Evolutionary conservation across 2,329 filamentous ascomycete genomes (phyloP).

Genomic region (Podosphaera xanthii): DNA sequence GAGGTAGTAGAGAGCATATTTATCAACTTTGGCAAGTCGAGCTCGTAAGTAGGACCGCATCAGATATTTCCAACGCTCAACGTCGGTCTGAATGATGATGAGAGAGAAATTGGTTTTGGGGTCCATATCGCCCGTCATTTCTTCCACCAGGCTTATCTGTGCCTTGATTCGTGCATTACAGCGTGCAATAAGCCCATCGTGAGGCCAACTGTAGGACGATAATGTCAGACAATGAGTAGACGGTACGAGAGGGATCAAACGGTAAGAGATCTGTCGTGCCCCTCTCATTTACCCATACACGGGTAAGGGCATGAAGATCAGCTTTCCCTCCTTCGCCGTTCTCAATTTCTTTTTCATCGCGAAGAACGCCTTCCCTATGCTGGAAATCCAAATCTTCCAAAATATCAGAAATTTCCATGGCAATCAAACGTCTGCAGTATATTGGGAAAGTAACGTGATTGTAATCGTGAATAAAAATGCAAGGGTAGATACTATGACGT

Average conservation of each 20-base stretch:
- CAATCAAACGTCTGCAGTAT: background rate
- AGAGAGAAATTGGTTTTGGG: constrained; percentile 79
- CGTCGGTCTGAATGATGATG: constrained; percentile 88
- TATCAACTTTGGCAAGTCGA: constrained; percentile 75
- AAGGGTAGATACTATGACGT: too few species aligned
- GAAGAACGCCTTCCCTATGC: constrained; percentile 25
- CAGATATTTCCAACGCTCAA: constrained; percentile 83
- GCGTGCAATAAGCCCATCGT: constrained; percentile 56
- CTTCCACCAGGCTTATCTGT: constrained; percentile 50
- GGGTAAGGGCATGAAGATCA: constrained; percentile 73
- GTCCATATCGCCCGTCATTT: constrained; percentile 66
- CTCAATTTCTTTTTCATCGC: constrained; percentile 7
- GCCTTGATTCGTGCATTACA: constrained; percentile 48
- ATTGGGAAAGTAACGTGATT: too few species aligned
- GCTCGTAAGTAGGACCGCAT: constrained; percentile 63
- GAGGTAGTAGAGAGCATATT: constrained; percentile 52
- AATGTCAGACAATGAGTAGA: background rate
- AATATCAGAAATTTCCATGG: constrained; percentile 64
- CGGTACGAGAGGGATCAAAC: constrained; percentile 21
- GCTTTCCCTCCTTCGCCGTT: constrained; percentile 22
- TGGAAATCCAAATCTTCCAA: constrained; percentile 47
- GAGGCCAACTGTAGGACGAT: constrained; percentile 29
- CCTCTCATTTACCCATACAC: constrained; percentile 82
- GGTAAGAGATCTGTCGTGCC: constrained; percentile 72
- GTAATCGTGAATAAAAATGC: too few species aligned